Conservation (phyloP, 2,329 filamentous ascomycete genomes). For the Alternaria tenuissima region DNA sequence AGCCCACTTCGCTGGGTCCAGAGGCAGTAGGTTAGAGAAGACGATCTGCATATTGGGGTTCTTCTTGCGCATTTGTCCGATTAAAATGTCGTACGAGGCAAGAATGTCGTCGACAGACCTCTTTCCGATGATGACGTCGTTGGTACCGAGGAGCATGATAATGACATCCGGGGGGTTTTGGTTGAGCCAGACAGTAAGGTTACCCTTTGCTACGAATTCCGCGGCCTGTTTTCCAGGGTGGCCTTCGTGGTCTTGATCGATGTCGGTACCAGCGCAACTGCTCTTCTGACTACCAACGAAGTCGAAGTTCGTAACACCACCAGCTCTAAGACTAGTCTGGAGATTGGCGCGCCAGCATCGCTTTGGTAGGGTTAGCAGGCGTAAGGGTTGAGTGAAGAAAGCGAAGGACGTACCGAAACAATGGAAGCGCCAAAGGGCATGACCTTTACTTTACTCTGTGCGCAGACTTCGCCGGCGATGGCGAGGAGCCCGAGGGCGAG, state of each 20-base stretch:
- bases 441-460: conserved; percentile 39
- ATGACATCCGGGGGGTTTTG: conserved; percentile 54
- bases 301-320: conserved; percentile 39
- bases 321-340: conserved; percentile 37
- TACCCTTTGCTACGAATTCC: conserved; percentile 50
- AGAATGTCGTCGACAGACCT: conserved; percentile 45
- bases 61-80: conserved; percentile 54
- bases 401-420: conserved; percentile 33
- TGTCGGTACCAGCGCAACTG: conserved; percentile 49
- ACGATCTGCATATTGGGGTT: conserved; percentile 54
- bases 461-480: conserved; percentile 27
- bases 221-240: conserved; percentile 54
- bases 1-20: conserved; percentile 37
- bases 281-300: conserved; percentile 48
- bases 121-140: conserved; percentile 53
- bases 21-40: conserved; percentile 43
- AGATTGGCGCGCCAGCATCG: conserved; percentile 50
- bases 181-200: conserved; percentile 52
- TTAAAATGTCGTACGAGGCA: conserved; percentile 49
- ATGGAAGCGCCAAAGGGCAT: conserved; percentile 51
- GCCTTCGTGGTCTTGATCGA: conserved; percentile 58
- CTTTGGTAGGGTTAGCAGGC: conserved; percentile 26
- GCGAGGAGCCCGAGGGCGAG: conserved; percentile 33
- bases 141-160: conserved; percentile 58
- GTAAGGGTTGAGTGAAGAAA: background rate